Base-by-base conservation (phyloP, 1,284 basidiomycete genomes). In the Leccinum griseonigrum region DNA sequence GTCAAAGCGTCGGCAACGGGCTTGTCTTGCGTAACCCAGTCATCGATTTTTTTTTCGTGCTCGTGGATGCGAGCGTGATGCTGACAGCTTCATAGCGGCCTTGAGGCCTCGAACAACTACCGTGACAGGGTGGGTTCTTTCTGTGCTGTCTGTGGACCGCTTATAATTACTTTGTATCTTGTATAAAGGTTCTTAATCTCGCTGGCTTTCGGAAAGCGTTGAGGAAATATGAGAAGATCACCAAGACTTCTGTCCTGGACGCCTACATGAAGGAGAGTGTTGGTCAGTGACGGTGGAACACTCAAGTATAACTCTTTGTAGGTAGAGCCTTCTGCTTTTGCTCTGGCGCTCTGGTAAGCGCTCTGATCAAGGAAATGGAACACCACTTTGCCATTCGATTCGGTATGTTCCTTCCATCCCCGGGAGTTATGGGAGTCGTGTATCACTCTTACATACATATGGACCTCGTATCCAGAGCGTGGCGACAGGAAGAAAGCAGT, bases 141-240 rank as follows among this genome's bases (percentile, higher is more conserved):
- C 32, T 29, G 28, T 43, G 40, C 9, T 11, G 11, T 43, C 40
- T 10, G 10, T 5, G 10, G n/a, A 43, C n/a, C 40, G 10, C 26
- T 26, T 36, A 22, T 22, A 16, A 26, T 16, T n/a, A 34, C 9
- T 78, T 40, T 63, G 28, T 29, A 13, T 16, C n/a, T 48, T 38
- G 38, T 22, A 18, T 26, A 28, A 26, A 95, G 89, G 87, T 91
- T 54, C 76, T 98, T 57, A 98, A 98, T 73, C 75, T 95, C 9
- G 92, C 91, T 2, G 96, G 95, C 0, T 95, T 98, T 74, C 82
- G 91, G 26, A 98, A 98, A 74, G 91, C 90, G 0, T 73, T 97
- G 64, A 98, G 96, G 77, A 98, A 97, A 77, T 97, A 95, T 68
- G 93, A 95, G 72, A 98, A 97, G 76, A 79, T 85, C 2, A 90